These are phyloP conservation scores for Luffa acutangula DNA, from an alignment of 306 rosid species.

Conservation along the genomic window DNA sequence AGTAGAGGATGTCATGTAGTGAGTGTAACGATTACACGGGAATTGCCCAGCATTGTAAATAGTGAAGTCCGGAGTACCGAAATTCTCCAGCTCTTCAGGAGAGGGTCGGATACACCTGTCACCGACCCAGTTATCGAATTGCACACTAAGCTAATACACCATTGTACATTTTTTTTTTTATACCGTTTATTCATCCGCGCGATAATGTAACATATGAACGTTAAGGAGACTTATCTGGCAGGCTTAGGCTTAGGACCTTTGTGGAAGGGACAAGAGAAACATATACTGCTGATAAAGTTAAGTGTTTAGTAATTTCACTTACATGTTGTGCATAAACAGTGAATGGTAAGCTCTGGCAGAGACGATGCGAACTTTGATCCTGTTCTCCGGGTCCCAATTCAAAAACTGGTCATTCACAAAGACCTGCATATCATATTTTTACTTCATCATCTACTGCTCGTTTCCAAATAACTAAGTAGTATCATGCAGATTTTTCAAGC, in stretches of 20 bases:
- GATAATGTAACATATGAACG: conserved; percentile 4
- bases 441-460: background rate
- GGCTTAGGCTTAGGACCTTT: conserved; percentile 10
- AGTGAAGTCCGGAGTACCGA: conserved; percentile 92
- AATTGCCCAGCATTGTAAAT: conserved; percentile 91
- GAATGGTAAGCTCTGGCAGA: conserved; percentile 97
- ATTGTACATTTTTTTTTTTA: background rate
- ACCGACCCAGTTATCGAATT: conserved; percentile 17
- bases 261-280: conserved; percentile 10
- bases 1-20: conserved; percentile 94
- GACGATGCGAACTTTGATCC: conserved; percentile 77
- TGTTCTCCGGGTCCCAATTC: conserved; percentile 81
- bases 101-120: conserved; percentile 93
- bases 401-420: conserved; percentile 83
- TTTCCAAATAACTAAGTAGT: too few species aligned
- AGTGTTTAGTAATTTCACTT: conserved; percentile 25
- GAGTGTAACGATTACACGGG: conserved; percentile 91
- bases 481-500: too few species aligned
- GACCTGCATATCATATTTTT: conserved; percentile 34
- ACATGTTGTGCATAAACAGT: conserved; percentile 96
- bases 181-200: background rate
- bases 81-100: conserved; percentile 78
- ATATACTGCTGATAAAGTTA: conserved; percentile 8
- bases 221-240: conserved; percentile 3
- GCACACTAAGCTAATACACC: conserved; percentile 12